Evolutionary conservation across 345 rosid species (phyloP), one percentile per base, ranked within the genome.

Genomic region (Salix caprea): DNA sequence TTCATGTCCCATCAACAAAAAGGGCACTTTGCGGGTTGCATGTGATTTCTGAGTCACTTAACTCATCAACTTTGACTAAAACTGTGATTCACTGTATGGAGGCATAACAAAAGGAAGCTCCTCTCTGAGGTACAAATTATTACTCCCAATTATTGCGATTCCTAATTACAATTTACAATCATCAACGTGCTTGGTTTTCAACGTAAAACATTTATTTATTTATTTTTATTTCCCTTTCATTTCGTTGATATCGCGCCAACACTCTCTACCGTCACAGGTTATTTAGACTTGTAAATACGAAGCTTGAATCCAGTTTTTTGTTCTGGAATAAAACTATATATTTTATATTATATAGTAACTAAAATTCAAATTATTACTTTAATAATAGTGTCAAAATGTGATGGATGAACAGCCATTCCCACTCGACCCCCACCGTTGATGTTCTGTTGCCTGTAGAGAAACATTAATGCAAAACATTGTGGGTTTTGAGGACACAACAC

Each of bases 401-500:
- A 67, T 69, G 23, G 34, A 50, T 15, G 28, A 26, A 37, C 6
- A 50, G 56, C 77, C 78, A 72, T 76, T 69, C 67, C 39, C 71
- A 24, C 70, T 54, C 64, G 77, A 78, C 68, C 70, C 70, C 68
- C 68, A 70, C 65, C 74, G 19, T 62, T 54, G 78, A 78, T 77
- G 67, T 67, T 54, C 60, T 73, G 85, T 69, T 86, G 69, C 85
- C 42, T 10, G 21, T 54, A 5, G 39, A 77, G 85, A 85, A 82
- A 84, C 82, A 84, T 21, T 75, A 75, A 72, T 18, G 56, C 37
- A 71, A 58, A 70, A 77, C 56, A 67, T 79, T 73, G 84, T 81
- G 83, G 78, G 78, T 67, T 79, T 75, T 78, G 60, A 70, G 82
- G 77, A 82, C 79, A 82, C 72, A 66, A 37, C 37, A 64, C 30